Evolutionary conservation across 371 early-diverging fungal species (phyloP), one percentile per base, ranked within the genome.

Genomic region (Syncephalastrum racemosum): DNA sequence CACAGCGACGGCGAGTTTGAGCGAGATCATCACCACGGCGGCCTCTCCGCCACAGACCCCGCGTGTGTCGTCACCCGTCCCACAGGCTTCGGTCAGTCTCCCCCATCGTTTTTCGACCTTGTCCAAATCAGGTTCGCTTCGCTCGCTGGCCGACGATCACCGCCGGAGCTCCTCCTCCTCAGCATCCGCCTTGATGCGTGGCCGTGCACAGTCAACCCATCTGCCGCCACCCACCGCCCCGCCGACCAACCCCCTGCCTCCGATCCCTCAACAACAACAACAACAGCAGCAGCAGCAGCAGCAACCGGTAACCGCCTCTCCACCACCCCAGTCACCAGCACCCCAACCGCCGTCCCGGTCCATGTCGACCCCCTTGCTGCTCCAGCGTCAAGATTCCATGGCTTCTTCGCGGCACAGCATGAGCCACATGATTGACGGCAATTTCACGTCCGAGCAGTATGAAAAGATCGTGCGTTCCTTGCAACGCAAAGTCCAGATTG

Each of bases 211-310:
- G 54, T 46, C 63, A 54, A 44, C 50, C 43, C 8, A 46, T 39
- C 50, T 70, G 12, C 76, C 76, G 12, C 76, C 76, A 43, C 72
- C 70, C 3, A 61, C 68, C n/a, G 75, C 79, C 12, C 79, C 79
- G 15, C 79, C 79, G 0, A 71, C 74, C 3, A 74, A 74, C 47
- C 77, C 76, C 24, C 60, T 79, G 31, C 79, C 79, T n/a, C 79
- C 79, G 6, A 64, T 75, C 19, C 79, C 79, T 23, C 7, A 8
- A 14, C 24, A 12, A 50, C 49, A 16, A 49, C 23, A n/a, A 22
- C 20, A 16, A 24, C 20, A 16, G 20, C 49, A 20, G 14, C 49
- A 16, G 4, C 50, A 23, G 4, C 50, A 18, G 4, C 31, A 24
- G 13, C n/a, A 4, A 48, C 49, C 24, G 18, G 59, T 56, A 31